Base-by-base conservation (phyloP, 2,329 filamentous ascomycete species). In the Claviceps pazoutovae region DNA sequence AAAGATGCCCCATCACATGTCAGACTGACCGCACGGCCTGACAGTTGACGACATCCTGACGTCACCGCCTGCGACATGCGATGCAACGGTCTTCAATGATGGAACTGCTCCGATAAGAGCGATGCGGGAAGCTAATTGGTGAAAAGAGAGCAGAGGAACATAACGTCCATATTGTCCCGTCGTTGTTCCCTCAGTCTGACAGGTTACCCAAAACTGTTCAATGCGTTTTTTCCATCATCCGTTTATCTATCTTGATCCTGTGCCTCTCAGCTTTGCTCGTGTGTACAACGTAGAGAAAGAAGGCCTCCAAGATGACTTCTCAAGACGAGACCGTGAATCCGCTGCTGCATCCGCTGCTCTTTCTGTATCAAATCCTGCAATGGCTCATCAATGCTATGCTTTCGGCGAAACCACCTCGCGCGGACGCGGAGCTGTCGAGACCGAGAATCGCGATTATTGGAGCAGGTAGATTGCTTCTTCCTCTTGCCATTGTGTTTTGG, bases 361-460 rank as follows among this genome's bases (percentile, higher is more conserved):
- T 82, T 58, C 53, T 84, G 49, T 88, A 82, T 64, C 74, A 81
- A 55, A 51, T 86, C 34, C 64, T 82, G 38, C 84, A 89, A 72
- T 82, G 74, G 69, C 56, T 86, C 7, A 68, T 84, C 1, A 73
- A 76, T 58, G 75, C 74, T 57, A 59, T 88, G 36, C 77, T 94
- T 49, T 82, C 87, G 0, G 87, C 88, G 0, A 73, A 69, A 5
- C 82, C 87, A 4, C 87, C 86, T 0, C 72, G 75, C 2, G 77
- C 81, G 0, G 70, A 74, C 54, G 66, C 71, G 0, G 69, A 72
- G 6, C 69, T 86, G n/a, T 68, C 70, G 13, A 71, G 82, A 30
- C 83, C 86, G 14, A 82, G 76, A 54, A 73, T 88, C 52, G 84
- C 83, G 2, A 71, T 87, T 36, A 81, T 88, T 56, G 83, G 84